Percentiles rank a stretch among this genome's conserved stretches.
phyloP scores from a whole-genome alignment of 768 basidiomycete genomes.

The Lentinus tigrinus region DNA sequence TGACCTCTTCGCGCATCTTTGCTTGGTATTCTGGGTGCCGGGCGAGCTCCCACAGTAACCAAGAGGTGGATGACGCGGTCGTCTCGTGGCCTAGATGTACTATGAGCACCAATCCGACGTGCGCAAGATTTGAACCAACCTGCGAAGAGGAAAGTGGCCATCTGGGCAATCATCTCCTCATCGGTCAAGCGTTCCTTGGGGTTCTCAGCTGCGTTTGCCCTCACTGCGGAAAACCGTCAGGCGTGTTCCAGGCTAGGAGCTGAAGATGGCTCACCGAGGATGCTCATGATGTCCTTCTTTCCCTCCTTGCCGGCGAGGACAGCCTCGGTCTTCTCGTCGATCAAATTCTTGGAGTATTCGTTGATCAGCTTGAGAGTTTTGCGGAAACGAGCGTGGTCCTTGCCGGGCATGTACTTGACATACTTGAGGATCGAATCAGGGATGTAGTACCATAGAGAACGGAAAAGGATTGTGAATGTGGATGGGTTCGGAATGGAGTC shows the following conservation, averaged over 20 bases:
- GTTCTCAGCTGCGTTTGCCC: conserved; percentile 31
- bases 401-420: conserved; percentile 30
- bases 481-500: conserved; percentile 27
- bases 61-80: conserved; percentile 29
- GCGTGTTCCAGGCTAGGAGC: not conserved
- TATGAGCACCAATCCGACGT: not conserved
- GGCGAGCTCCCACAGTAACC: conserved; percentile 31
- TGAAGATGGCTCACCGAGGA: conserved; percentile 25
- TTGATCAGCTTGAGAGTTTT: conserved; percentile 24
- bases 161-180: conserved; percentile 33
- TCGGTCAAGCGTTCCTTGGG: conserved; percentile 28
- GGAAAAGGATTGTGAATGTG: conserved; percentile 24
- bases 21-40: conserved; percentile 26
- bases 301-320: conserved; percentile 20
- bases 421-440: conserved; percentile 25
- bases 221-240: conserved; percentile 17
- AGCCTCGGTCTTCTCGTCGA: conserved; percentile 25
- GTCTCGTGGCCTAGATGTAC: conserved; percentile 29
- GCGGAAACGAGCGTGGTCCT: conserved; percentile 29
- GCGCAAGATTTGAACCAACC: not conserved
- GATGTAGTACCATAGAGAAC: conserved; percentile 28
- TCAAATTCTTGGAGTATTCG: conserved; percentile 22
- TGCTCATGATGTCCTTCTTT: conserved; percentile 35
- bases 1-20: conserved; percentile 30
- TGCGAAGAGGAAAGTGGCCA: conserved; percentile 22